These are phyloP conservation scores for Podila horticola DNA, from an alignment of 192 early-diverging fungal species.

Conservation along the genomic window DNA sequence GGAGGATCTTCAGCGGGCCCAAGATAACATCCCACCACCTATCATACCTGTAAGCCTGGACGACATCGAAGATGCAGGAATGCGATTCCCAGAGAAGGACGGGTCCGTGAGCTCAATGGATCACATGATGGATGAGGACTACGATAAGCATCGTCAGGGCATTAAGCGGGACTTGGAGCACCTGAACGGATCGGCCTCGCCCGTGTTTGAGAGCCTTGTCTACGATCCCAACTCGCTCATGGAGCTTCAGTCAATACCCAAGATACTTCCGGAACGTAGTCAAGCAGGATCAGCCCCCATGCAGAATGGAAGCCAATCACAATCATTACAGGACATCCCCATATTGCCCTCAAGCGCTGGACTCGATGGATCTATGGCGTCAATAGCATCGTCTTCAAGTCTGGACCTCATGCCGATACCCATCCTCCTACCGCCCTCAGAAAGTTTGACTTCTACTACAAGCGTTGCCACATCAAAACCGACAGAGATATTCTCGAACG, in stretches of 20 bases:
- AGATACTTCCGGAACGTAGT: slow-evolving; percentile 22
- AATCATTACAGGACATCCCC: neutral
- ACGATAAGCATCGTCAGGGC: slow-evolving; percentile 11
- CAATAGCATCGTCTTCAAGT: neutral
- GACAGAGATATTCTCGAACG: neutral
- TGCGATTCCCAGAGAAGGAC: neutral
- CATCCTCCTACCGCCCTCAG: slow-evolving; percentile 13
- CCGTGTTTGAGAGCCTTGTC: slow-evolving; percentile 31
- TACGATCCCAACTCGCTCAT: slow-evolving; percentile 39
- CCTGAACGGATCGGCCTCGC: slow-evolving; percentile 10
- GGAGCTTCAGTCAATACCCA: slow-evolving; percentile 44
- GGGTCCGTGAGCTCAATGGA: neutral
- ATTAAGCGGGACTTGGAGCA: slow-evolving; percentile 29
- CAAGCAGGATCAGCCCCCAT: neutral
- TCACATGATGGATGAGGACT: slow-evolving; percentile 2
- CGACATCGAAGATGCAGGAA: slow-evolving; percentile 12
- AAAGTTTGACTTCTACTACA: neutral
- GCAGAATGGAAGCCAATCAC: neutral
- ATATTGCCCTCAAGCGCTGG: neutral
- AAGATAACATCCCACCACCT: slow-evolving; percentile 42
- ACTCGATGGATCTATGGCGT: neutral
- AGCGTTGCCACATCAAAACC: neutral
- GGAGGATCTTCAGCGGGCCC: slow-evolving; percentile 40
- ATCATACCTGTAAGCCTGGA: slow-evolving; percentile 20
- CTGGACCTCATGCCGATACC: slow-evolving; percentile 20